phyloP scores from a whole-genome alignment of 1,139 yeast genomes.

The Protomyces macrosporus region DNA sequence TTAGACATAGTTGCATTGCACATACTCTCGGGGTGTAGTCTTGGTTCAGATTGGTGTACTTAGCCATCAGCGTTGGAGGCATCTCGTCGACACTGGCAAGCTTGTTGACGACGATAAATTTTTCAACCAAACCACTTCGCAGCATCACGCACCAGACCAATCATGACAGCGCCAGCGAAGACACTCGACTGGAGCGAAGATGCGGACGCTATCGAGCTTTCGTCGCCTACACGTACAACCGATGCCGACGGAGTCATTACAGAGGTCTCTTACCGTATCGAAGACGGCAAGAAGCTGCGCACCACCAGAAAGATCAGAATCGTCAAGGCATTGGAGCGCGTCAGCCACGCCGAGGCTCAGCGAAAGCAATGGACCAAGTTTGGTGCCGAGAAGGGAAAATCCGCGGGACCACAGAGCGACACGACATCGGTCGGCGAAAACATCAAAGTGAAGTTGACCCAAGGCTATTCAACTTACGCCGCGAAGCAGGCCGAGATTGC shows the following conservation, averaged over 20 bases:
- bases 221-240: conserved; percentile 47
- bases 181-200: conserved; percentile 26
- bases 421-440: conserved; percentile 83
- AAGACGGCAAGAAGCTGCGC: conserved; percentile 77
- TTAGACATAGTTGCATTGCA: no score
- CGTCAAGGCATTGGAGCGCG: conserved; percentile 71
- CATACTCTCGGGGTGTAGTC: no score
- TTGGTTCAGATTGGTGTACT: no score
- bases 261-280: conserved; percentile 52
- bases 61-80: no score
- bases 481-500: conserved; percentile 31
- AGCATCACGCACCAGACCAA: no score
- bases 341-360: conserved; percentile 47
- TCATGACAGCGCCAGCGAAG: conserved; percentile 17
- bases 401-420: conserved; percentile 80
- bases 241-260: conserved; percentile 88
- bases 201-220: conserved; percentile 25
- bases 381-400: conserved; percentile 72
- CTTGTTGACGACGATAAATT: no score
- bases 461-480: conserved; percentile 33
- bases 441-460: conserved; percentile 43
- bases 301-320: conserved; percentile 80
- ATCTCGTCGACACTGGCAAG: no score
- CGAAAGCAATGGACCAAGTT: conserved; percentile 54
- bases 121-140: no score